Base-by-base conservation (phyloP, 768 basidiomycete genomes). In the Daedaleopsis sinensis region DNA sequence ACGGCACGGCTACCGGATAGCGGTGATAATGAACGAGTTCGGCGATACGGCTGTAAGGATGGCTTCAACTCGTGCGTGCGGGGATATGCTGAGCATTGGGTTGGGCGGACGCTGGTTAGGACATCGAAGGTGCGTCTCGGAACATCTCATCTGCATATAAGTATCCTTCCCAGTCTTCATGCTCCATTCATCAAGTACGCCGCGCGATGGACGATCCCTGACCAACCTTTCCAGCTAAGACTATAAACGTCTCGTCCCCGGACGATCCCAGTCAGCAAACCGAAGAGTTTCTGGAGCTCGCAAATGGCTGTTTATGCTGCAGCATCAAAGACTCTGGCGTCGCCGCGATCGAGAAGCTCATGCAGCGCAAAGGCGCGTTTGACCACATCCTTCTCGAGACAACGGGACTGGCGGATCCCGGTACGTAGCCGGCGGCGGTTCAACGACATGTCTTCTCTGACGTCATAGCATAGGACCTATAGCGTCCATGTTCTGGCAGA, bases 11-110 rank as follows among this genome's bases (percentile, higher is more conserved):
- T 94, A 95, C 71, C 86, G 91, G 39, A 97, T 99, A 58, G 96
- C 96, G 5, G 96, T 99, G 21, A 97, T 96, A 64, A 95, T 97
- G 93, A 97, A 96, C 70, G 94, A 96, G 74, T 98, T 98, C 71
- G 96, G 94, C 10, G 95, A 97, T 71, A 95, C 95, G 19, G 93
- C 93, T 67, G 91, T 93, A 68, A 70, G 87, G 78, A 16, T 1
- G 18, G 23, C 18, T 18, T 16, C 32, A 21, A n/a, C 39, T 43
- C 47, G 43, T 44, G 52, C 39, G 57, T 15, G 3, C 36, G 38
- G 38, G 12, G 1, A 39, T 32, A 42, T 19, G 9, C 21, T n/a
- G 52, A 19, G 24, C 12, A 9, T 21, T 27, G 37, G 12, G 39
- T 51, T 52, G 21, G 47, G 50, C 36, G 12, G 32, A 15, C 52